Conservation (phyloP, 495 filamentous ascomycete species). For the Hyaloscypha variabilis region DNA sequence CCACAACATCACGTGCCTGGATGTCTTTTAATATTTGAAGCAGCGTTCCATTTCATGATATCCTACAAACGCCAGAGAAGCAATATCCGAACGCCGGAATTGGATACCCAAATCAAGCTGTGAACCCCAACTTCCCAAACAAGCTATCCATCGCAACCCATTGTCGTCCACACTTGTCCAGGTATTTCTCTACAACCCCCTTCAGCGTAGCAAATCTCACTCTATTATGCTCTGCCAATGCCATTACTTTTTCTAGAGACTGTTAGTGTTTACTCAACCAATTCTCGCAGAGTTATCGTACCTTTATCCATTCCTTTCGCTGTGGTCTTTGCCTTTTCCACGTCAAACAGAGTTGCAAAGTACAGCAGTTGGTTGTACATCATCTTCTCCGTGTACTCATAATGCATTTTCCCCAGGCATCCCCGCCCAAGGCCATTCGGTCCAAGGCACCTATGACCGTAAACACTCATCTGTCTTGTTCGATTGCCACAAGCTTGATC, state of each 20-base stretch:
- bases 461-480: constrained; percentile 89
- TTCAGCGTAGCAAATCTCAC: constrained; percentile 73
- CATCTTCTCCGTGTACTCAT: constrained; percentile 83
- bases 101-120: constrained; percentile 28
- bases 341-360: constrained; percentile 83
- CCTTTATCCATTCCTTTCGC: constrained; percentile 42
- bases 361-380: constrained; percentile 95
- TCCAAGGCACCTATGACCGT: constrained; percentile 86
- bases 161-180: constrained; percentile 90
- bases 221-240: constrained; percentile 79
- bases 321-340: constrained; percentile 72
- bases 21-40: not conserved
- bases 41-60: constrained; percentile 11
- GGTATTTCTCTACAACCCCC: constrained; percentile 79
- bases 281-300: constrained; percentile 26
- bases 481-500: constrained; percentile 84
- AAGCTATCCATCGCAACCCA: constrained; percentile 97
- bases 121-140: constrained; percentile 64
- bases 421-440: constrained; percentile 78
- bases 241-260: constrained; percentile 58
- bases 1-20: not conserved
- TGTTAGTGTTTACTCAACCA: not conserved
- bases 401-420: constrained; percentile 87
- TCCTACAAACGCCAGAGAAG: constrained; percentile 18
- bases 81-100: constrained; percentile 1